Base-by-base conservation (phyloP, 495 filamentous ascomycete species). In the Gamarada debralockiae region DNA sequence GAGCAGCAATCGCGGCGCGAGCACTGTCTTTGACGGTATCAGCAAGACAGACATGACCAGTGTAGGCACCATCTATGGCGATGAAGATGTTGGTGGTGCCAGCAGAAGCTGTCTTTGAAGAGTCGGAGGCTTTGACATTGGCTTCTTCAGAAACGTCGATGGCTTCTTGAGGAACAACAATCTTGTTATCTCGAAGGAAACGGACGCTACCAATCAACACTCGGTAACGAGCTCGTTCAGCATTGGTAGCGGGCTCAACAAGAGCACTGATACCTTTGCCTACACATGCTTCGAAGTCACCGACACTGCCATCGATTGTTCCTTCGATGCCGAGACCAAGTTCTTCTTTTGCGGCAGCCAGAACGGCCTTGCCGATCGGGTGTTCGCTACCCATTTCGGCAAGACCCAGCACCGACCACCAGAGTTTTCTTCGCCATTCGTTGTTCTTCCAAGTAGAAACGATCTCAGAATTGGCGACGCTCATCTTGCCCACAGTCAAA, bases 361-460 rank as follows among this genome's bases (percentile, higher is more conserved):
- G 67, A 48, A 97, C 88, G 3, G 93, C 91, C 60, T 83, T 87
- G 20, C 91, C 93, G 53, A 97, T 86, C 0, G 93, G 93, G 69
- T 99, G 93, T 70, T 99, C 93, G 63, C 89, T 95, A 45, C 87
- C 84, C 78, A 88, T 89, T 65, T 99, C 93, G 1, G 92, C 85
- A 4, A 97, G 84, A 50, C 95, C 95, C 27, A 99, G 82, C 53
- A 97, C 77, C 42, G 87, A 79, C 93, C 93, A 99, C 93, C 93
- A 99, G 3, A 97, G 73, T 37, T 79, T 79, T 48, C 77, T 80
- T 41, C 81, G 81, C 78, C 79, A 83, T 24, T 85, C 79, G 42
- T 79, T 82, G 33, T 75, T 72, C 24, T 78, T 70, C 91, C 91
- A 97, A 0, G 77, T 72, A 20, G 80, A 69, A 31, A 81, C 79